Evolutionary conservation across 2,329 filamentous ascomycete genomes (phyloP), one percentile per base, ranked within the genome.

Genomic region (Acephala macrosclerotiorum): DNA sequence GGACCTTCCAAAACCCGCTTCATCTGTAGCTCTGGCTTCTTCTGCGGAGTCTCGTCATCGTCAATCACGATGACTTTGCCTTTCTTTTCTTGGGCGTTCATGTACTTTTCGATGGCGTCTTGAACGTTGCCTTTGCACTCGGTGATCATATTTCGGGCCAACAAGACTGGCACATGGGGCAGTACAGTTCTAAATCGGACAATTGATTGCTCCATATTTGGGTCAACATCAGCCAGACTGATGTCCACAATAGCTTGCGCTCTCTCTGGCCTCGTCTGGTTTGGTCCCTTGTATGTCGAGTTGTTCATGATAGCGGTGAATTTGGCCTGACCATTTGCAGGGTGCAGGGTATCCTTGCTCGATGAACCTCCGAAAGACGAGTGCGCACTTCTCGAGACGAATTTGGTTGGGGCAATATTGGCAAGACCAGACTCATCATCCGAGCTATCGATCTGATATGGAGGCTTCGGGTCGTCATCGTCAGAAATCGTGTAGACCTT

Each of bases 391-490:
- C 83, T 70, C 1, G 72, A 59, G 42, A 79, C 79, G 69, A 90
- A 87, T 55, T 81, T 85, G 1, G 87, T 85, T 3, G 87, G 85
- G 66, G 85, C 86, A 69, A 92, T 89, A 68, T 89, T 85, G 1
- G 84, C 85, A 51, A 78, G 77, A 45, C 81, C 78, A 59, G 85
- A 82, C 33, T 87, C 83, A 64, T 89, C 87, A 35, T 91, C 89
- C 0, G 89, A 90, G 16, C 84, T 87, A 22, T 88, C 90, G 45
- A 88, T 88, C 49, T 84, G 84, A 58, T 89, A 85, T 1, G 83
- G 81, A 2, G 86, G 85, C 3, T 81, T 83, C 51, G 86, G 84
- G 60, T 85, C 82, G 60, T 87, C 85, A 6, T 83, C 86, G 53
- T 85, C 84, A 63, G 86, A 84, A 2, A 82, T 80, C n/a, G 79